phyloP scores from a whole-genome alignment of 257 asterid species.

The Plantago elongata region DNA sequence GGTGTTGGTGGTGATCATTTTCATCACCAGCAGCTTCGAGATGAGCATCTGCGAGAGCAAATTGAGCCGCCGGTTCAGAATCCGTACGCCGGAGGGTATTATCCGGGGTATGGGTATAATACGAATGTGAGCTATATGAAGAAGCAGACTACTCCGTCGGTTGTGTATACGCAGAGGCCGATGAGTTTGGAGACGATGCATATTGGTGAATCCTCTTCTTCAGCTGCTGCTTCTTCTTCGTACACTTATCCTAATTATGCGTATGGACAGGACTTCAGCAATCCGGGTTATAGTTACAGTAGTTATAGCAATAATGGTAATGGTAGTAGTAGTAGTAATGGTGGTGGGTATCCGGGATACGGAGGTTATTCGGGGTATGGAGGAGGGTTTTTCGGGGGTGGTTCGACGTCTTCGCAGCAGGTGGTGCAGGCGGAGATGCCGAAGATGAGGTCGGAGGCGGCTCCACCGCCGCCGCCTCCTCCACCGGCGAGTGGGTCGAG shows the following conservation, averaged over 20 bases:
- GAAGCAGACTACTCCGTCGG: slow-evolving; percentile 64
- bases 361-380: slow-evolving; percentile 33
- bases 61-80: slow-evolving; percentile 27
- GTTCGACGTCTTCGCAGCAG: slow-evolving; percentile 29
- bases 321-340: slow-evolving; percentile 15
- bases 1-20: background rate
- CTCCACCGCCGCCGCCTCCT: slow-evolving; percentile 80
- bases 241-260: slow-evolving; percentile 14
- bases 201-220: slow-evolving; percentile 62
- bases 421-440: slow-evolving; percentile 32
- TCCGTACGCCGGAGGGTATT: slow-evolving; percentile 38
- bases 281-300: slow-evolving; percentile 23
- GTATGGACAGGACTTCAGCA: slow-evolving; percentile 14
- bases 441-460: slow-evolving; percentile 49
- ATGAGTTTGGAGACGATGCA: slow-evolving; percentile 52
- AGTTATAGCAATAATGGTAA: slow-evolving; percentile 3
- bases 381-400: slow-evolving; percentile 46
- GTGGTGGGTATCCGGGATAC: slow-evolving; percentile 26
- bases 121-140: slow-evolving; percentile 68
- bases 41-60: background rate
- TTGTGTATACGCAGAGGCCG: slow-evolving; percentile 72
- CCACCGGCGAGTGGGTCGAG: slow-evolving; percentile 42
- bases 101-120: slow-evolving; percentile 42
- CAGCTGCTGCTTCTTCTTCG: slow-evolving; percentile 32
- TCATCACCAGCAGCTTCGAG: slow-evolving; percentile 30